Evolutionary conservation across 768 basidiomycete genomes (phyloP), one percentile per base, ranked within the genome.

Genomic region (Lanmaoa pseudosensibilis): DNA sequence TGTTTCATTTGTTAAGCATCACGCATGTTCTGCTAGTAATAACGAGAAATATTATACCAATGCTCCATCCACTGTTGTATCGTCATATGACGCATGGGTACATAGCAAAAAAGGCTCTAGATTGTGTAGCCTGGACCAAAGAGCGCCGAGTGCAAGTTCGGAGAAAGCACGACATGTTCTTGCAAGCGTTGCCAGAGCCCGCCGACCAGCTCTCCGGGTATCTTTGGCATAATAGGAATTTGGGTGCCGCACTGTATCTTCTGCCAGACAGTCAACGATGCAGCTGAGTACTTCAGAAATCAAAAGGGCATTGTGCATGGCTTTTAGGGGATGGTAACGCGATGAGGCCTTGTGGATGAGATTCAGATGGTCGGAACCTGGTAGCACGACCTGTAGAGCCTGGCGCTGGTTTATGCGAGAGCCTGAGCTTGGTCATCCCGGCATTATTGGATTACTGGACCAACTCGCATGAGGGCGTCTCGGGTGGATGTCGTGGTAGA

Each of bases 121-220:
- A 19, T 46, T 47, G 45, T 60, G 2, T 7, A 64, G 30, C 36
- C 46, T 64, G 32, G 19, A 5, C 62, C 59, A 64, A 32, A 64
- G 32, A n/a, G 47, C 45, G n/a, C 61, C 48, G 18, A 64, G 58
- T 15, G 63, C 63, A 33, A 48, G 48, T n/a, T 63, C 41, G 33
- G 57, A 59, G 33, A 64, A 36, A 8, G 54, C 33, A 19, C 48
- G 57, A 43, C 62, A 59, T 18, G 61, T 62, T 40, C 56, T 54
- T 34, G 61, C 55, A 21, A 63, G 57, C n/a, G 21, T 56, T 1
- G 50, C 53, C 21, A 63, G 47, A 7, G 61, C 46, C 19, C 19
- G 34, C 11, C 39, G 21, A 25, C 23, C 34, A 19, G n/a, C 18
- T 9, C 12, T 33, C 19, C 13, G 43, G 23, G 10, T 8, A n/a